These are phyloP conservation scores for Galerina marginata DNA, from an alignment of 768 basidiomycete species.

Conservation along the genomic window DNA sequence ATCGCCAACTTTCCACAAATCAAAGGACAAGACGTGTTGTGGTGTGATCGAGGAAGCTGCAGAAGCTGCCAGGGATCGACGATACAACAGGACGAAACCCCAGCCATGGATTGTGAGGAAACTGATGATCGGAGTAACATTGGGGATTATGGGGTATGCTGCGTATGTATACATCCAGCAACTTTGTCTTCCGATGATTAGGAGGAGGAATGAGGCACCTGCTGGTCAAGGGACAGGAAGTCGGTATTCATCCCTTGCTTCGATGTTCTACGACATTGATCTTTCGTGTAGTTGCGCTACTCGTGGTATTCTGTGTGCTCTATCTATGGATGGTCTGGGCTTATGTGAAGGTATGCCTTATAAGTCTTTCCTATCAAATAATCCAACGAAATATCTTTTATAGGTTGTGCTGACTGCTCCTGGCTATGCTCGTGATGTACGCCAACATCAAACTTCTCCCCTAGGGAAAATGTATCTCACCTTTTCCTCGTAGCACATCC, in stretches of 20 bases:
- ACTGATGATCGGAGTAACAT: slow-evolving; percentile 61
- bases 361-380: neutral
- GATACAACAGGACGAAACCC: slow-evolving; percentile 47
- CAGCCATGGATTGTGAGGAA: slow-evolving; percentile 82
- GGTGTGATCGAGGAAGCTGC: slow-evolving; percentile 59
- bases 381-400: slow-evolving; percentile 3
- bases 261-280: slow-evolving; percentile 8
- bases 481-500: slow-evolving; percentile 16
- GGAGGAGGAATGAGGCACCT: slow-evolving; percentile 43
- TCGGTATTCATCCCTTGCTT: slow-evolving; percentile 47
- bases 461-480: neutral
- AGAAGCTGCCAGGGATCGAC: slow-evolving; percentile 42
- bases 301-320: slow-evolving; percentile 67
- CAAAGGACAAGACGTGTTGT: slow-evolving; percentile 41
- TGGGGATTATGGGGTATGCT: slow-evolving; percentile 68
- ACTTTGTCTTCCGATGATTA: slow-evolving; percentile 76
- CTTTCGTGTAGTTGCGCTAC: slow-evolving; percentile 59
- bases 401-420: slow-evolving; percentile 73
- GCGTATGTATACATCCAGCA: slow-evolving; percentile 80
- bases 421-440: slow-evolving; percentile 70
- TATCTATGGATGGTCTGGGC: slow-evolving; percentile 80
- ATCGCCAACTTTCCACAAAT: neutral
- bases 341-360: slow-evolving; percentile 68
- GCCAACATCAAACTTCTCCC: slow-evolving; percentile 24
- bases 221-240: slow-evolving; percentile 63